phyloP scores from a whole-genome alignment of 345 rosid species.

The Syzygium aqueum region DNA sequence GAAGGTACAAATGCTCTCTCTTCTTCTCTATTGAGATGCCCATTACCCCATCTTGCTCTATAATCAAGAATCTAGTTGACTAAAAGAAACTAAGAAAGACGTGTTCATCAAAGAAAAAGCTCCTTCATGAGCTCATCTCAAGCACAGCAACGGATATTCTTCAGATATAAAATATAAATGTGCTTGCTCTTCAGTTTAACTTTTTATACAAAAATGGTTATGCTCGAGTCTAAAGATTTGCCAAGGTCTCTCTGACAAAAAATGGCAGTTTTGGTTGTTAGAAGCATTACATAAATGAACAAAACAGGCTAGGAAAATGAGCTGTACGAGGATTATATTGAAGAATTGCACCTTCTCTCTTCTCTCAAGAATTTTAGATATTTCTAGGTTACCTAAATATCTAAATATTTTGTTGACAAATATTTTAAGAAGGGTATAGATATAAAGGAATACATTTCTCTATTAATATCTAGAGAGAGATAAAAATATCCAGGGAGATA shows the following conservation, averaged over 20 bases:
- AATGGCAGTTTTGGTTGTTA: neutral
- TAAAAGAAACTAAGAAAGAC: neutral
- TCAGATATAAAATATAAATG: neutral
- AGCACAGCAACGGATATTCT: neutral
- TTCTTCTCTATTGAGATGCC: neutral
- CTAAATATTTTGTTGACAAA: neutral
- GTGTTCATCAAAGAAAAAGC: neutral
- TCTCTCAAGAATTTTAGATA: neutral
- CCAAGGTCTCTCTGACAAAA: neutral
- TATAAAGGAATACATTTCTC: neutral
- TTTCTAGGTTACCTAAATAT: neutral
- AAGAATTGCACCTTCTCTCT: neutral
- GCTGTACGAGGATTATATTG: neutral
- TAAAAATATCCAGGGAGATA: too few relatives aligned
- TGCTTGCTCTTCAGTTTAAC: neutral
- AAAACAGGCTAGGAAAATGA: neutral
- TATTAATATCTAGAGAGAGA: neutral
- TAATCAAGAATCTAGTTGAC: neutral
- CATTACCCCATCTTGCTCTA: neutral
- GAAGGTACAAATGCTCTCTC: conserved; percentile 23
- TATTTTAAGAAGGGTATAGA: neutral
- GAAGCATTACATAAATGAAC: neutral
- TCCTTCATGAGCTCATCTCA: neutral
- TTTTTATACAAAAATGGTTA: neutral
- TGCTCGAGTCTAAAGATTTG: neutral